Conservation (phyloP, 1,284 basidiomycete genomes). For the Abortiporus biennis region DNA sequence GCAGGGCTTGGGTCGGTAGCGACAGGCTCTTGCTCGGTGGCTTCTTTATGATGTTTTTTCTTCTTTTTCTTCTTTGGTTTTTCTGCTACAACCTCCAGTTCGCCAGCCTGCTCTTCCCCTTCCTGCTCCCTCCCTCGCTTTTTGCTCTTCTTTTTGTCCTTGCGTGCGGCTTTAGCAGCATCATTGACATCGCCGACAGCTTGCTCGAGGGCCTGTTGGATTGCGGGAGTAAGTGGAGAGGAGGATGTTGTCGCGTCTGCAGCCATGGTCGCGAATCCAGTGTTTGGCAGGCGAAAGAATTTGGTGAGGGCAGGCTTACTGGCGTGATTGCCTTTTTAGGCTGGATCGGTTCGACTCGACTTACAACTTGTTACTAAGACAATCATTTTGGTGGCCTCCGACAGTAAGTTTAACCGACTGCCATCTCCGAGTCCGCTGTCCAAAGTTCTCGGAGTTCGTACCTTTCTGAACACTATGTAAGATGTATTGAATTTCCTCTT, state of each 20-base stretch:
- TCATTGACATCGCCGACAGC: constrained; percentile 32
- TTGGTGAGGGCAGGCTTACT: constrained; percentile 26
- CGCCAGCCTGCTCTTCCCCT: constrained; percentile 9
- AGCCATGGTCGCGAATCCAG: constrained; percentile 7
- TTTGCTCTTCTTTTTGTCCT: constrained; percentile 38
- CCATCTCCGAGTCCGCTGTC: too few relatives aligned
- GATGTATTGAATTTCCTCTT: too few relatives aligned
- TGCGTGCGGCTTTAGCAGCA: constrained; percentile 34
- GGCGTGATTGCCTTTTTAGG: constrained; percentile 15
- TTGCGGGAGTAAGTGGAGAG: constrained; percentile 26
- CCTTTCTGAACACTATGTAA: too few relatives aligned
- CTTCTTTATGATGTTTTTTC: constrained; percentile 19
- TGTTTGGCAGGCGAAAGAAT: background rate
- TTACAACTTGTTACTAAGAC: background rate
- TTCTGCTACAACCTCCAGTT: constrained; percentile 20
- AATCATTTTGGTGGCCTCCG: too few relatives aligned
- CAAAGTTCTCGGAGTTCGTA: too few relatives aligned
- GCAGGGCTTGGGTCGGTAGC: constrained; percentile 6
- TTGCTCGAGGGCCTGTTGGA: constrained; percentile 36
- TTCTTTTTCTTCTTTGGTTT: constrained; percentile 26
- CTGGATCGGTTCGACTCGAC: background rate
- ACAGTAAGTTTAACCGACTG: too few relatives aligned
- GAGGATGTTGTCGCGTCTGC: constrained; percentile 12
- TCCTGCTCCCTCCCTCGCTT: constrained; percentile 37
- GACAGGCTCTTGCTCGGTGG: constrained; percentile 4